Percentiles rank a stretch among this genome's conserved stretches.
Evolutionary conservation across 2,329 filamentous ascomycete species (phyloP).

Genomic region (Thielaviopsis populi): DNA sequence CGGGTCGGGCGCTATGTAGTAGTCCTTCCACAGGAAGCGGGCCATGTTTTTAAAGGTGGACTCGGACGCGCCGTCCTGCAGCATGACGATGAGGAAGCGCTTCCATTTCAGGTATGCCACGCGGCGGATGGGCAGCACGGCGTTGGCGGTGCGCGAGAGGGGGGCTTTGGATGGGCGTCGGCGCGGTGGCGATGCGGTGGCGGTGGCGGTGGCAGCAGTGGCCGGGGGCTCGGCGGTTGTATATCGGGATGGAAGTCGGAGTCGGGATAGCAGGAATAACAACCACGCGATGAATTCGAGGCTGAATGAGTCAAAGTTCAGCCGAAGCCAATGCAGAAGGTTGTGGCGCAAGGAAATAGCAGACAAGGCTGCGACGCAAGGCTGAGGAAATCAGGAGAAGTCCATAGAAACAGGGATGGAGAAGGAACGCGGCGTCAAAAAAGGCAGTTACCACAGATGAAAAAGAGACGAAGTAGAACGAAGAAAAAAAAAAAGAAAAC

Average conservation of each 20-base stretch:
- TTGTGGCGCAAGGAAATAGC: neutral
- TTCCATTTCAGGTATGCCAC: conserved; percentile 13
- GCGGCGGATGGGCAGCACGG: conserved; percentile 12
- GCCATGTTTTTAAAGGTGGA: neutral
- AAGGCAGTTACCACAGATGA: neutral
- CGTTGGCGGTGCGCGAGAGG: neutral
- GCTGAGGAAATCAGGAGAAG: neutral
- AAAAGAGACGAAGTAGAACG: neutral
- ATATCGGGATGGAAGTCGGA: no score
- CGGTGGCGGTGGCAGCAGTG: neutral
- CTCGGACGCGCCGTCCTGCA: conserved; percentile 1
- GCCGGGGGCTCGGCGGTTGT: no score
- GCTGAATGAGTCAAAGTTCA: neutral
- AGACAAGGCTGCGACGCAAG: conserved; percentile 4
- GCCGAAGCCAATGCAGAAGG: no score
- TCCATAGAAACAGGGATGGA: neutral
- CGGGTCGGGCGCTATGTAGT: conserved; percentile 35
- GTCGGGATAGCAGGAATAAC: neutral
- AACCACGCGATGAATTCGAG: neutral
- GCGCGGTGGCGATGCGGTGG: neutral
- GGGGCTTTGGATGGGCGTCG: neutral
- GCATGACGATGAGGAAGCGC: conserved; percentile 2
- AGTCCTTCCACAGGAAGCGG: conserved; percentile 22
- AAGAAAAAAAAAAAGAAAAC: neutral
- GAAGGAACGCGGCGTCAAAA: neutral